Evolutionary conservation across 2,329 filamentous ascomycete genomes (phyloP), one percentile per base, ranked within the genome.

Genomic region (Exophiala aquamarina): DNA sequence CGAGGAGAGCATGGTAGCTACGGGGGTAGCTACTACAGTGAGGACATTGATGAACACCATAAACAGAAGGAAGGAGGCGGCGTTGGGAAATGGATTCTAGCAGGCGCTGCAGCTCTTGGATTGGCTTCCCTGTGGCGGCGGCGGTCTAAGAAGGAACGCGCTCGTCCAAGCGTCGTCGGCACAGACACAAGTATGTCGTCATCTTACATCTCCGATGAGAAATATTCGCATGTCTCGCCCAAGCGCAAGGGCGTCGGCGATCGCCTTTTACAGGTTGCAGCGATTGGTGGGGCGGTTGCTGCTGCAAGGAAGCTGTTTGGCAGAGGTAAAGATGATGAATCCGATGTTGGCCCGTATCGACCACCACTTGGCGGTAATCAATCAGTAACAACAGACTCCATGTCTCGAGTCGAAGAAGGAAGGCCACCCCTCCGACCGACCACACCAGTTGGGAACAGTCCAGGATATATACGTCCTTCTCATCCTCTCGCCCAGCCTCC

Each of bases 171-270:
- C 56, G 61, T 58, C 35, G 63, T 43, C 32, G 58, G 54, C 18
- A 50, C 52, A 35, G 64, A 65, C 14, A 71, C 70, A 6, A 50
- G 60, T 23, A 50, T 55, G 42, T 43, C 83, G 80, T 0, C 73
- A 3, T 85, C 81, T 41, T 83, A 82, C 54, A 68, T 72, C 15
- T 71, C 77, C 26, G 78, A 85, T 31, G 84, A 89, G 55, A 88
- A 89, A 63, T 78, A 78, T 47, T 78, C 78, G 0, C 76, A 82
- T n/a, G 64, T 69, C 34, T 69, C 69, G 18, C 72, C 66, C 28
- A 65, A 62, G 4, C 59, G 73, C 3, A 76, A 78, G 14, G 81
- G 83, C 7, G 75, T 86, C 56, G 77, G 82, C 64, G 78, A 78
- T 59, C 79, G 77, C 42, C 50, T 89, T 2, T 64, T 85, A 11